Evolutionary conservation across 2,329 filamentous ascomycete species (phyloP).

Genomic region (Monosporascus sp.): DNA sequence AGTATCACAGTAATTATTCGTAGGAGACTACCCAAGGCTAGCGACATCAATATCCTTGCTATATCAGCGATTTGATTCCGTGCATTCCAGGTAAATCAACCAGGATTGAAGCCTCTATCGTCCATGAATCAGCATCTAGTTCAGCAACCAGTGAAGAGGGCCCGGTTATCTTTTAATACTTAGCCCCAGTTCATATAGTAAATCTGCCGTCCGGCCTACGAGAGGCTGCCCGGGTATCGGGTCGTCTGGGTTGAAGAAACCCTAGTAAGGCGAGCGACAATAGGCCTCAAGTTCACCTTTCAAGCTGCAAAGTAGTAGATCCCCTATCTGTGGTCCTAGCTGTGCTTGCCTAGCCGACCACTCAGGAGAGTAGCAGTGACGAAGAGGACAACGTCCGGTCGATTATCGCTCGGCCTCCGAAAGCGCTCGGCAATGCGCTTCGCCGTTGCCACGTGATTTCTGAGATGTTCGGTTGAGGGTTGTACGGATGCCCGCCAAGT

Average conservation of each 20-base stretch:
- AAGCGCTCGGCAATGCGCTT: neutral
- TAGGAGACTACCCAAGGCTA: too few species aligned
- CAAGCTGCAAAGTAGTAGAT: neutral
- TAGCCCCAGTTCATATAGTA: neutral
- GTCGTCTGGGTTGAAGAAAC: neutral
- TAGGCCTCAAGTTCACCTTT: neutral
- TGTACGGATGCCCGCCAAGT: neutral
- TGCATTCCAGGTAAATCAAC: too few species aligned
- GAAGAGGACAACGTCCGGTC: neutral
- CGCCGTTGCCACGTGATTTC: neutral
- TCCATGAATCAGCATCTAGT: too few species aligned
- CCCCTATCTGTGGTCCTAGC: neutral
- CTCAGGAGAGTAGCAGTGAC: neutral
- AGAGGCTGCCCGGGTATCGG: neutral
- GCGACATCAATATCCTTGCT: too few species aligned
- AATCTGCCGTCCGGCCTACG: neutral
- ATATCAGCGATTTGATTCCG: too few species aligned
- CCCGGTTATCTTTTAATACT: too few species aligned
- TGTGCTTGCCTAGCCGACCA: neutral
- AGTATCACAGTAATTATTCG: too few species aligned
- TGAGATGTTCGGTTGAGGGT: neutral
- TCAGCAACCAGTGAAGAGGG: too few species aligned
- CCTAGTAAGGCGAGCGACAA: neutral
- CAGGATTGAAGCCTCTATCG: too few species aligned
- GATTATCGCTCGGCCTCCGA: neutral